Evolutionary conservation across 2,329 filamentous ascomycete species (phyloP), one percentile per base, ranked within the genome.

Genomic region (Annulohypoxylon truncatum): DNA sequence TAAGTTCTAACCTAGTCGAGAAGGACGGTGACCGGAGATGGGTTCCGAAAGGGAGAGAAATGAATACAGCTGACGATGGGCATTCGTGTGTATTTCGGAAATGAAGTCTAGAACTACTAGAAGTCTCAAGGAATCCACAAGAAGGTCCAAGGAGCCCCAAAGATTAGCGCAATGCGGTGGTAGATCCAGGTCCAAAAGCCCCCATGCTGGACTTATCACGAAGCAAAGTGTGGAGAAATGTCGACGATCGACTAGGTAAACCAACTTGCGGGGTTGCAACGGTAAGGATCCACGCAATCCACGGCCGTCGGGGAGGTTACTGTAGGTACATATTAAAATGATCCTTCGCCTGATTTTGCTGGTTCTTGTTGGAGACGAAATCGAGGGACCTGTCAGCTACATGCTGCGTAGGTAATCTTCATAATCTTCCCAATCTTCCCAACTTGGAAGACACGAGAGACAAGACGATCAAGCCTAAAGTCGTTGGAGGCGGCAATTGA

Each of bases 61-160:
- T 55, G 56, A 58, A 57, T 22, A 51, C 62, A 66, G 48, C 56
- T 58, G 47, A 57, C 59, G 28, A 28, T 51, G 42, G 31, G 24
- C 12, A 48, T 57, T 24, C 42, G 22, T 63, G 35, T 35, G 55
- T 38, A 66, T 38, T 31, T 64, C 60, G 64, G 56, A 66, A 35
- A 62, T 64, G 64, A 66, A 66, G 53, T 67, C 63, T 67, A 67
- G 64, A 67, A 64, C 60, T 64, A 64, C 55, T 61, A 61, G 56
- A 64, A 57, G 33, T 6, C n/a, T 22, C 8, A 20, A 20, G 10
- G 38, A 42, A 9, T 42, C 62, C 53, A 60, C n/a, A 28, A 26
- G 42, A 46, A 46, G 42, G 12, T 22, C 12, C 42, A 48, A 48
- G 44, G 10, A 48, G 44, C 44, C 44, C 44, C 24, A 48, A 48